phyloP scores from a whole-genome alignment of 352 stramenopile genomes.

The Phytopythium mirpurense region DNA sequence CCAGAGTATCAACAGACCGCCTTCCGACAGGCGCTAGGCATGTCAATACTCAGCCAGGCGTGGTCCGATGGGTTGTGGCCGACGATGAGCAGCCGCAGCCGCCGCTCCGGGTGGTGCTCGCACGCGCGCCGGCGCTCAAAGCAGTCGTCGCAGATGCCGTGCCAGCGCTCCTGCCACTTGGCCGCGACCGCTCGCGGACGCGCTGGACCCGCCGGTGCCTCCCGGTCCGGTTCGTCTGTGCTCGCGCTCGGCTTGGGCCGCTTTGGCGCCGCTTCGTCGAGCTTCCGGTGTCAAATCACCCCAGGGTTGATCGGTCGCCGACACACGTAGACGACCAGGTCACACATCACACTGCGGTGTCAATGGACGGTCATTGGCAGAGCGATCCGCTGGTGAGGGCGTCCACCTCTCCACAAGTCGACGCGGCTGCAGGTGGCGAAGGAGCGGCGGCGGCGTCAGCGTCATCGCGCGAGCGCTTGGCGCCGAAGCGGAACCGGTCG shows the following conservation, averaged over 20 bases:
- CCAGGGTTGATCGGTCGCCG: too few species aligned
- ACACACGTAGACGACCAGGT: too few species aligned
- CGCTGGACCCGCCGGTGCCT: not conserved
- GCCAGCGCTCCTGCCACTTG: constrained; percentile 79
- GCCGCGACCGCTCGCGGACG: constrained; percentile 17
- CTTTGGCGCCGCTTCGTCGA: not conserved
- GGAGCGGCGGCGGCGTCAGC: constrained; percentile 8
- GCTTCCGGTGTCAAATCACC: too few species aligned
- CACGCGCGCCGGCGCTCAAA: constrained; percentile 50
- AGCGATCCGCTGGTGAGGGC: too few species aligned
- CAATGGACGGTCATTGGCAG: not conserved
- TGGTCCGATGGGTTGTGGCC: constrained; percentile 89
- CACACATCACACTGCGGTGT: too few species aligned
- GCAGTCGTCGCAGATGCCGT: constrained; percentile 66
- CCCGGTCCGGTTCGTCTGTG: not conserved
- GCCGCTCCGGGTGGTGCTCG: constrained; percentile 50
- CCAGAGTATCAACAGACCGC: too few species aligned
- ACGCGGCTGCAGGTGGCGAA: not conserved
- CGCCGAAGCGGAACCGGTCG: constrained; percentile 50
- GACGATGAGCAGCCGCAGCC: constrained; percentile 78
- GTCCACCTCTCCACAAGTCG: not conserved
- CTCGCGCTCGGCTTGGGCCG: not conserved
- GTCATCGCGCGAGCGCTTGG: constrained; percentile 33
- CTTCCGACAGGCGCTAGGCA: too few species aligned
- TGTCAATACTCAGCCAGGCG: constrained; percentile 86